Evolutionary conservation across 768 basidiomycete genomes (phyloP).

Genomic region (Boletus rubescentipes): DNA sequence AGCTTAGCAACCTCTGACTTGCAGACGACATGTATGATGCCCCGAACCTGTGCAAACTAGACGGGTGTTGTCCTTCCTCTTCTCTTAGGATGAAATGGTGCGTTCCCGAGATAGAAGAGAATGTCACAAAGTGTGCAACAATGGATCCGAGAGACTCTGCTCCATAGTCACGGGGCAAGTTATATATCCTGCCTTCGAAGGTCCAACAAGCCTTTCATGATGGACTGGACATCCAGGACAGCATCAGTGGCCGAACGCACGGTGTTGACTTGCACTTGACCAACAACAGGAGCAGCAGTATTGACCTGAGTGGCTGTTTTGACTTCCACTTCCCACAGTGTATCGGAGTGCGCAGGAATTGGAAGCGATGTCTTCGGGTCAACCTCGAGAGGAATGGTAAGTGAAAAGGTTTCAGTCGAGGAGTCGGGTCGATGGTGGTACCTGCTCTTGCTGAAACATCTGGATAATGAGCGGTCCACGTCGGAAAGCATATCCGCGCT

Average conservation of each 20-base stretch:
- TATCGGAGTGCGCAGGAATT: constrained; percentile 74
- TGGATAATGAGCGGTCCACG: constrained; percentile 69
- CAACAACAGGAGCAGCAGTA: constrained; percentile 45
- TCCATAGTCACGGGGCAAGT: not conserved
- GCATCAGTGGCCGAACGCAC: constrained; percentile 69
- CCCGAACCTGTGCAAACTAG: not conserved
- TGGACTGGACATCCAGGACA: constrained; percentile 74
- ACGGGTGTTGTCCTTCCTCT: not conserved
- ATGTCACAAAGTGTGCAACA: no score
- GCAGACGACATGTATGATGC: not conserved
- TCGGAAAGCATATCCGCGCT: constrained; percentile 76
- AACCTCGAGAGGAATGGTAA: constrained; percentile 43
- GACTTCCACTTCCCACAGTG: constrained; percentile 86
- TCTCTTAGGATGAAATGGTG: not conserved
- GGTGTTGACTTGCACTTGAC: constrained; percentile 60
- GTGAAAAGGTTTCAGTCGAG: not conserved
- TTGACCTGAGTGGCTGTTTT: constrained; percentile 78
- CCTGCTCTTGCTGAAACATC: constrained; percentile 87
- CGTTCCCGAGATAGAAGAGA: not conserved
- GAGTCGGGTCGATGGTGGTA: constrained; percentile 25
- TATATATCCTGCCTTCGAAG: constrained; percentile 71
- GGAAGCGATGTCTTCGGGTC: constrained; percentile 74
- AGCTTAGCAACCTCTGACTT: not conserved
- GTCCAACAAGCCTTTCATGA: constrained; percentile 85
- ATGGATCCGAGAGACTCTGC: not conserved